A percentile compares a stretch with the other conserved stretches of the same genome.
phyloP scores from a whole-genome alignment of 352 stramenopile species.

The Saprolegnia diclina region DNA sequence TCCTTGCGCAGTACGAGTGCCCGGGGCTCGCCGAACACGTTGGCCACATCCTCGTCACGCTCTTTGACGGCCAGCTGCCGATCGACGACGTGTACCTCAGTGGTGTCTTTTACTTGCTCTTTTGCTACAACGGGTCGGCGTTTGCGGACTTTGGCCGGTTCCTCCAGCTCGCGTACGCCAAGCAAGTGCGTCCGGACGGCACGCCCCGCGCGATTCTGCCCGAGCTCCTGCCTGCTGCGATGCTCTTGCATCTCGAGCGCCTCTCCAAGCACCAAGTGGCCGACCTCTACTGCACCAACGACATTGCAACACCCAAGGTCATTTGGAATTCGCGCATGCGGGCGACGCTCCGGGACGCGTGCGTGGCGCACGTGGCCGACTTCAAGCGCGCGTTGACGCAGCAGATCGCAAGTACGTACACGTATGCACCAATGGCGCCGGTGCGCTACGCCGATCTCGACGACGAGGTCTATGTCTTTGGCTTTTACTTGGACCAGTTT shows the following conservation, averaged over 20 bases:
- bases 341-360: slow-evolving; percentile 80
- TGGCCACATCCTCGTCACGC: slow-evolving; percentile 47
- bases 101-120: slow-evolving; percentile 75
- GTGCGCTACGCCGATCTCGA: slow-evolving; percentile 86
- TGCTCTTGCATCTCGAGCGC: slow-evolving; percentile 86
- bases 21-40: slow-evolving; percentile 52
- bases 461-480: slow-evolving; percentile 90
- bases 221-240: slow-evolving; percentile 82
- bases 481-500: slow-evolving; percentile 91
- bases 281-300: slow-evolving; percentile 77
- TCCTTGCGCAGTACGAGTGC: slow-evolving; percentile 44
- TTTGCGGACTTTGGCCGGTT: slow-evolving; percentile 58
- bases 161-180: slow-evolving; percentile 59
- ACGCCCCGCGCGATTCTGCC: slow-evolving; percentile 70
- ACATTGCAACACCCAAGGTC: slow-evolving; percentile 84
- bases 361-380: slow-evolving; percentile 88
- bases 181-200: slow-evolving; percentile 43
- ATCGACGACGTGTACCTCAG: slow-evolving; percentile 40
- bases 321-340: slow-evolving; percentile 94
- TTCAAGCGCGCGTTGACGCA: slow-evolving; percentile 85
- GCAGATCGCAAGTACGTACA: slow-evolving; percentile 82
- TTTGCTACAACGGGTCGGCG: slow-evolving; percentile 40
- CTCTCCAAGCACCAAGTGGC: slow-evolving; percentile 78
- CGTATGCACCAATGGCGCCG: slow-evolving; percentile 89
- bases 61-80: slow-evolving; percentile 45